Evolutionary conservation across 495 filamentous ascomycete genomes (phyloP), one percentile per base, ranked within the genome.

Genomic region (Chaetomium cochliodes): DNA sequence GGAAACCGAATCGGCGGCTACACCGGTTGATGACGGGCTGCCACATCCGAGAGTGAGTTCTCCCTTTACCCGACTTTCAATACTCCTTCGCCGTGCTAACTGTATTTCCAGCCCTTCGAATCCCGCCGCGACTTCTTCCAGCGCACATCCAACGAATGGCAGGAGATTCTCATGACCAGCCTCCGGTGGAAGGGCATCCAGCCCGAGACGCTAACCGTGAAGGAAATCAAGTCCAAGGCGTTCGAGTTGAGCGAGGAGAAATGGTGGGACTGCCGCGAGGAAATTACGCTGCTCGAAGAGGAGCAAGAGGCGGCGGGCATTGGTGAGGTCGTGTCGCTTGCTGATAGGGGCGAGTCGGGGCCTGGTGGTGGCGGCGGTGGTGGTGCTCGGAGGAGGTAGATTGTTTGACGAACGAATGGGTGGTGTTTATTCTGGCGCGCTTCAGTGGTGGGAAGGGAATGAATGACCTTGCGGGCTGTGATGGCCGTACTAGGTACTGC

Each of bases 241-340:
- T 98, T 97, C 73, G 86, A 90, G 67, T 80, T 88, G 62, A 92
- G 92, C 49, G 94, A 98, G 78, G 90, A 91, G 74, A 96, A 93
- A 72, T 98, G 94, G 94, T 98, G 94, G 94, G 94, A 97, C 80
- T 93, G 90, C 73, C 82, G 94, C 69, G 94, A 98, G 76, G 94
- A 98, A 78, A 90, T 98, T 65, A 89, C 87, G 63, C 90, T 87
- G 9, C 79, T 97, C 67, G 94, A 98, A 77, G 93, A 97, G 77
- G 93, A 96, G 77, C 93, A 97, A 76, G 92, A 97, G 77, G 92
- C 90, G 46, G 91, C 93, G 30, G 94, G 94, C 20, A 97, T 97
- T 77, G 90, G 92, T 8, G 94, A 98, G 77, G 90, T 98, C 28
- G 90, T 98, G 28, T 94, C 87, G 73, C 81, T 97, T 58, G 86